phyloP scores from a whole-genome alignment of 805 yeast species.

The Ogataea siamensis region DNA sequence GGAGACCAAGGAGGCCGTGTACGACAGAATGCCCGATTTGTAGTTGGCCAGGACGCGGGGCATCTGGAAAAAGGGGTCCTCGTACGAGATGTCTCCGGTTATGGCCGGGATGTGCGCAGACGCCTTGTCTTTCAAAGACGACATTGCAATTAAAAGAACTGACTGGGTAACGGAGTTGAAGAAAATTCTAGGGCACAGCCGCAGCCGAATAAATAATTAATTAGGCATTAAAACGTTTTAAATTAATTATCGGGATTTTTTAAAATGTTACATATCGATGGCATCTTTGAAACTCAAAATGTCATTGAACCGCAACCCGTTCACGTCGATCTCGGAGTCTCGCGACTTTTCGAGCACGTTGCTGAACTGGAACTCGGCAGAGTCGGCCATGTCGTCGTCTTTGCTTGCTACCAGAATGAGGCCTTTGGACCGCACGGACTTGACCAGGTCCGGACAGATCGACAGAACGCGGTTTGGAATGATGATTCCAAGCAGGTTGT shows the following conservation, averaged over 20 bases:
- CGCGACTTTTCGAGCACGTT: slow-evolving; percentile 8
- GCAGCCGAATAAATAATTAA: background rate
- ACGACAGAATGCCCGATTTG: slow-evolving; percentile 59
- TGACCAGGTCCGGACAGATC: slow-evolving; percentile 72
- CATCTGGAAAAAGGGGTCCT: slow-evolving; percentile 45
- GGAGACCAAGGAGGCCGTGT: slow-evolving; percentile 58
- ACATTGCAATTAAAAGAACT: background rate
- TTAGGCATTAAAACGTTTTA: too few relatives aligned
- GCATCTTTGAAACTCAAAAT: slow-evolving; percentile 65
- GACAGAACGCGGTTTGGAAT: slow-evolving; percentile 68
- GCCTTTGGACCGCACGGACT: slow-evolving; percentile 75
- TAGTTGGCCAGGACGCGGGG: slow-evolving; percentile 51
- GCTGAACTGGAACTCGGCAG: slow-evolving; percentile 8
- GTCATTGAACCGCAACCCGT: slow-evolving; percentile 65
- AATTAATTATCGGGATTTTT: background rate
- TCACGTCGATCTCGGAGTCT: slow-evolving; percentile 44
- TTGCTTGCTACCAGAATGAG: slow-evolving; percentile 65
- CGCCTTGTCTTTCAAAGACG: slow-evolving; percentile 1
- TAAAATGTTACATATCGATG: slow-evolving; percentile 35
- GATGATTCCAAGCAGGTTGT: slow-evolving; percentile 82
- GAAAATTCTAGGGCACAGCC: slow-evolving; percentile 10
- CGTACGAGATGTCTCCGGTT: slow-evolving; percentile 50
- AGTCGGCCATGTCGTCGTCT: slow-evolving; percentile 17
- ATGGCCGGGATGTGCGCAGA: slow-evolving; percentile 48
- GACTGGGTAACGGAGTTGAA: slow-evolving; percentile 1